These are phyloP conservation scores for Orbilia javanica DNA, from an alignment of 2,329 filamentous ascomycete species.

Conservation along the genomic window DNA sequence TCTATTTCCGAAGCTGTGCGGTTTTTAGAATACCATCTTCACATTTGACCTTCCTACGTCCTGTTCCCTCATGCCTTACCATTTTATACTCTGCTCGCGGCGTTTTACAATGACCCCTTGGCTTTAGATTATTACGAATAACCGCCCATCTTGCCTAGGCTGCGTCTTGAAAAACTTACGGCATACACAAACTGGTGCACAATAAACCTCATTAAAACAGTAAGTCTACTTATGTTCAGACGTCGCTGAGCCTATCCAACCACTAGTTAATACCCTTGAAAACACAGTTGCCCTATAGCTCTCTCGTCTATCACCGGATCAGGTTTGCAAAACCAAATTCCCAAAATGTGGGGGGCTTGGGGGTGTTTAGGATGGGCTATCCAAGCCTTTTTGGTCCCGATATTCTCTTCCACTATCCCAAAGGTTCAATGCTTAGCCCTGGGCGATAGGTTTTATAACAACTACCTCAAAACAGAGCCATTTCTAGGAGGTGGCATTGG, in stretches of 20 bases:
- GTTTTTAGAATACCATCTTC: neutral
- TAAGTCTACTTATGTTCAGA: no score
- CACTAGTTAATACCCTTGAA: neutral
- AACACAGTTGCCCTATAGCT: no score
- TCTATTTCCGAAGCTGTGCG: neutral
- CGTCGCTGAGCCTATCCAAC: no score
- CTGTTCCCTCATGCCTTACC: neutral
- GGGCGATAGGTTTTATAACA: constrained; percentile 44
- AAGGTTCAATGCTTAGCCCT: constrained; percentile 22
- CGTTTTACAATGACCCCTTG: no score
- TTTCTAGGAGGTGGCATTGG: constrained; percentile 32
- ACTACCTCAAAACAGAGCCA: constrained; percentile 39
- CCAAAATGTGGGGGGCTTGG: neutral
- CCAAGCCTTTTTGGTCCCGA: neutral
- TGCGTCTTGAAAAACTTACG: no score
- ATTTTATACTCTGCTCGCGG: neutral
- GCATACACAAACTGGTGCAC: no score
- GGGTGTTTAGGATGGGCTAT: neutral
- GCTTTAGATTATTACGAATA: no score
- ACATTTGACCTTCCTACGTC: neutral
- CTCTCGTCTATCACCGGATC: no score
- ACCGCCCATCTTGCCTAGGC: no score
- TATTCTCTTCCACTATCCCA: neutral
- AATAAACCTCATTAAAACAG: no score
- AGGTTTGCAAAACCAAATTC: neutral